Evolutionary conservation across 2,329 filamentous ascomycete genomes (phyloP).

Genomic region (Xenoacremonium recifei): DNA sequence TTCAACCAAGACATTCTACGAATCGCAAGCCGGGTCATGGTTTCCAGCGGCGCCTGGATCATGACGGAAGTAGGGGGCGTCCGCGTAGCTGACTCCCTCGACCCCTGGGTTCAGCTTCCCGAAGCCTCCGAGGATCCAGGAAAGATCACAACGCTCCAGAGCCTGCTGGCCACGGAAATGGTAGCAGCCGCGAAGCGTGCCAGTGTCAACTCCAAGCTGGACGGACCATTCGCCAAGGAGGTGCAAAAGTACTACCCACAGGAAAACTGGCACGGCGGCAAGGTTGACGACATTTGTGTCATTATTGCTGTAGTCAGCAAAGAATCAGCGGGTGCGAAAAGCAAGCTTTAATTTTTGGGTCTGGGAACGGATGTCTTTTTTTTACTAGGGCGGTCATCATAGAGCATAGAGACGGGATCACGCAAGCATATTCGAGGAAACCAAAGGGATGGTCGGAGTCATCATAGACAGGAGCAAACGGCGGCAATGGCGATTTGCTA

Average conservation of each 20-base stretch:
- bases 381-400: slow-evolving; percentile 18
- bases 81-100: slow-evolving; percentile 61
- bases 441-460: slow-evolving; percentile 25
- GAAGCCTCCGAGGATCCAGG: slow-evolving; percentile 23
- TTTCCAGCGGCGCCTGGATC: slow-evolving; percentile 70
- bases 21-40: slow-evolving; percentile 76
- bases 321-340: slow-evolving; percentile 35
- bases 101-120: slow-evolving; percentile 35
- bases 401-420: slow-evolving; percentile 25
- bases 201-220: slow-evolving; percentile 75
- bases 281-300: slow-evolving; percentile 93
- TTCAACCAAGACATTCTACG: slow-evolving; percentile 86
- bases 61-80: slow-evolving; percentile 59
- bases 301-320: slow-evolving; percentile 77
- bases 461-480: slow-evolving; percentile 17
- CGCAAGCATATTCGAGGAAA: slow-evolving; percentile 23
- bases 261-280: slow-evolving; percentile 87
- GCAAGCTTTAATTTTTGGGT: slow-evolving; percentile 34
- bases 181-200: slow-evolving; percentile 80
- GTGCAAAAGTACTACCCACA: slow-evolving; percentile 84
- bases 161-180: slow-evolving; percentile 74
- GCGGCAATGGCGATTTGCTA: slow-evolving; percentile 11
- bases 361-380: too few species aligned
- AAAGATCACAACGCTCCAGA: slow-evolving; percentile 62
- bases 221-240: slow-evolving; percentile 94